Evolutionary conservation across 2,329 filamentous ascomycete genomes (phyloP), one percentile per base, ranked within the genome.

Genomic region (Talaromyces pinophilus): DNA sequence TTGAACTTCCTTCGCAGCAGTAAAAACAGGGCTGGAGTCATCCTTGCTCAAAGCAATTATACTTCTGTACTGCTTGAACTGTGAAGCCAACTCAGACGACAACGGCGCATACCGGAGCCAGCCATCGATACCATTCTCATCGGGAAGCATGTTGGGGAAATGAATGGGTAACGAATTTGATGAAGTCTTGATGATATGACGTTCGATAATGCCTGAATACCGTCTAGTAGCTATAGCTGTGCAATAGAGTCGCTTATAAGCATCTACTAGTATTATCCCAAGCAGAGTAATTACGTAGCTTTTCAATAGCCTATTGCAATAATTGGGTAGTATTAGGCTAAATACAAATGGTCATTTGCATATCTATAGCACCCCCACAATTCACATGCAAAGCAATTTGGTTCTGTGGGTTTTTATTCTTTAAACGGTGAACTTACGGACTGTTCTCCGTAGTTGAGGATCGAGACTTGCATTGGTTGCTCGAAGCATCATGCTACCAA

Each of bases 101-200:
- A 88, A 72, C 8, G 82, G 81, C 38, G 87, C 87, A 73, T 90
- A 90, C 59, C 88, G 83, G 64, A 90, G 76, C 88, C 88, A 91
- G 59, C 80, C 88, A 65, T 84, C 79, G 28, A 87, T 76, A 11
- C 88, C 88, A 71, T 86, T 83, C 71, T 91, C 88, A 28, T 59
- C 42, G 2, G 62, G 54, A 50, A 35, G 30, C 62, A 64, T 64
- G 3, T 38, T 50, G 40, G 25, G 2, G 40, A 19, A 35, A 57
- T n/a, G 13, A 28, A 35, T 28, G 33, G 11, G 8, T 15, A 40
- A 7, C 2, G 8, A 50, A 25, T 40, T 28, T 13, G 17, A 52
- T n/a, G 8, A 11, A 25, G 4, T 38, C 33, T 15, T 30, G 2
- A 8, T n/a, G 15, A 38, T 57, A 17, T 19, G 22, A 8, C 7